Base-by-base conservation (phyloP, 805 yeast genomes). In the Huiozyma sinensis region DNA sequence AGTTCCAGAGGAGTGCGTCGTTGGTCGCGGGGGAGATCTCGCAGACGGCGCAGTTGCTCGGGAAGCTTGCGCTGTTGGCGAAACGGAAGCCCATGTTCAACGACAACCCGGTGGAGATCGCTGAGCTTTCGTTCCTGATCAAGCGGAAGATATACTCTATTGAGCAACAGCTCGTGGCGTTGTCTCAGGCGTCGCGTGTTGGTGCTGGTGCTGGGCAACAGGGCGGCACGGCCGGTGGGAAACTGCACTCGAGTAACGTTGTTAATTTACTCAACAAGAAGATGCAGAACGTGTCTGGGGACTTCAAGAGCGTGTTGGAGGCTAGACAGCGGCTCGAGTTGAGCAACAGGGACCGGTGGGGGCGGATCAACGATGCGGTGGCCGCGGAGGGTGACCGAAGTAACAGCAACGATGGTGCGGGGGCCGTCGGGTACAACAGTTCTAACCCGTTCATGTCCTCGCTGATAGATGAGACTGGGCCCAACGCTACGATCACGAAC, bases 201-300 rank as follows among this genome's bases (percentile, higher is more conserved):
- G 45, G 71, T 84, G 50, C 79, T 78, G 54, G 76, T 70, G 44
- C 66, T 82, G 47, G 87, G 81, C 59, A 65, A 65, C 31, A 37
- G n/a, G 32, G 34, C 10, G n/a, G 11, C 30, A 30, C 12, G 28
- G 28, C n/a, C 36, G 13, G 33, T 7, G 13, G 33, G 31, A 13
- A 10, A 13, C 38, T 78, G 47, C 86, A 86, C 64, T 79, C 86
- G 36, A 83, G 80, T 56, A 92, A 89, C 60, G 95, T 92, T 44
- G 83, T 92, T 49, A 88, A 81, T 43, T 64, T 90, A 49, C 69
- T 92, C 48, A 92, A 88, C 58, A 88, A 92, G 17, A 85, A 87
- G 65, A 83, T 94, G 68, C 84, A 88, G 53, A 87, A 90, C 58
- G 85, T 90, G 42, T 83, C 95, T 47, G 94, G 95, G 33, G 90